These are phyloP conservation scores for Colletotrichum caudatum DNA, from an alignment of 2,329 filamentous ascomycete genomes.

Conservation along the genomic window DNA sequence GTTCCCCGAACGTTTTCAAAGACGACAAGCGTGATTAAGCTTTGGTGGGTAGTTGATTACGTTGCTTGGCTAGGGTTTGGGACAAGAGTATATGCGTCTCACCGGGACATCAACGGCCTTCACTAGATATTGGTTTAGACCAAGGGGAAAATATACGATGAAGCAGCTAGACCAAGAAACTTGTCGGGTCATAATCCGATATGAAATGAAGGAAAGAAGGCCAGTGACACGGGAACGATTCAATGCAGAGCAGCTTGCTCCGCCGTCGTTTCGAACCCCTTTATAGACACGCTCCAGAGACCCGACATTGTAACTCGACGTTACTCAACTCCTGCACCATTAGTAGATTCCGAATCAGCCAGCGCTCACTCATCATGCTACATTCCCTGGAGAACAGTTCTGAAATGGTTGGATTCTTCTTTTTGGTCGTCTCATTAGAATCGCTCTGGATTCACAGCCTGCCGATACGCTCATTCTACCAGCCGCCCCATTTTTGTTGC, in stretches of 20 bases:
- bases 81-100: too few species aligned
- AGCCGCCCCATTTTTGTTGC: slow-evolving; percentile 39
- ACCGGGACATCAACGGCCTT: not conserved
- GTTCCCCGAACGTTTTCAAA: too few species aligned
- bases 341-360: not conserved
- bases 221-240: not conserved
- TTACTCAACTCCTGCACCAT: not conserved
- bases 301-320: not conserved
- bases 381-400: not conserved
- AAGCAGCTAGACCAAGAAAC: not conserved
- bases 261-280: not conserved
- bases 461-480: slow-evolving; percentile 42
- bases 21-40: too few species aligned
- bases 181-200: not conserved
- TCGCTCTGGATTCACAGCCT: slow-evolving; percentile 36
- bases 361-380: not conserved
- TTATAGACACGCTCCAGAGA: not conserved
- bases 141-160: not conserved
- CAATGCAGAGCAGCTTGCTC: not conserved
- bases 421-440: slow-evolving; percentile 41
- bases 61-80: too few species aligned
- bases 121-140: too few species aligned
- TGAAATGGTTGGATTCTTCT: slow-evolving; percentile 34
- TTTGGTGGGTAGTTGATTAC: too few species aligned
- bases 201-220: not conserved